A percentile compares a stretch with the other conserved stretches of the same genome.
These are phyloP conservation scores for Sphagnum fallax DNA, from an alignment of 228 moss, liverwort and hornwort genomes.

Conservation along the genomic window DNA sequence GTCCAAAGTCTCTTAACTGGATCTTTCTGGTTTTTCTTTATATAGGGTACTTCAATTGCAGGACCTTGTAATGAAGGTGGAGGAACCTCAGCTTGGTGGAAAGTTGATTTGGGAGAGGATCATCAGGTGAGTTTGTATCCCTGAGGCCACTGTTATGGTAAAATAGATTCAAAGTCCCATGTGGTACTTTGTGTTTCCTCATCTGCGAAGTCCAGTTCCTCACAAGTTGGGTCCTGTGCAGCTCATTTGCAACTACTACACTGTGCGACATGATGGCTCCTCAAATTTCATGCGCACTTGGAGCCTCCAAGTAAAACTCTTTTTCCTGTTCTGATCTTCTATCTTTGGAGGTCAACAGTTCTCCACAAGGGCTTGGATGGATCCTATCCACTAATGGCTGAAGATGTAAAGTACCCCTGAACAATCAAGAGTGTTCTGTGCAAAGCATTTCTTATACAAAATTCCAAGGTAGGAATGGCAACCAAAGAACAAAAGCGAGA, in stretches of 20 bases:
- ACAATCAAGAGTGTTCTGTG: not conserved
- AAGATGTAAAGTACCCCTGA: too few relatives aligned
- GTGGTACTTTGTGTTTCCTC: too few relatives aligned
- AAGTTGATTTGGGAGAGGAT: slow-evolving; percentile 81
- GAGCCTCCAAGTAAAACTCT: slow-evolving; percentile 69
- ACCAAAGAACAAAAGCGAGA: not conserved
- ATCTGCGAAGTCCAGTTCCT: too few relatives aligned
- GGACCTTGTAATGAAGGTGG: slow-evolving; percentile 68
- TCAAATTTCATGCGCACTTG: slow-evolving; percentile 83
- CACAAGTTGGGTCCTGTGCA: slow-evolving; percentile 18
- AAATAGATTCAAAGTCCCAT: not conserved
- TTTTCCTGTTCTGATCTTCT: not conserved
- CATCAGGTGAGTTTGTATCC: slow-evolving; percentile 47
- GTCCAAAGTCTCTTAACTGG: too few relatives aligned
- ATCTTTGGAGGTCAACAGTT: not conserved
- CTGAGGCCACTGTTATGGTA: not conserved
- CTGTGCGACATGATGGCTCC: slow-evolving; percentile 88
- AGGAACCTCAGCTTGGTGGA: slow-evolving; percentile 89
- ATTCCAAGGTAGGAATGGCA: not conserved
- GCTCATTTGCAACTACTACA: slow-evolving; percentile 97
- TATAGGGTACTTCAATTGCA: slow-evolving; percentile 87
- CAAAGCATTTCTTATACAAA: not conserved
- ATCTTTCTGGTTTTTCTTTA: slow-evolving; percentile 1
- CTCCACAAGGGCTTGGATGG: not conserved
- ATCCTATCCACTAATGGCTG: too few relatives aligned